These are phyloP conservation scores for Coccinonectria pachysandricola DNA, from an alignment of 2,329 filamentous ascomycete genomes.

Conservation along the genomic window DNA sequence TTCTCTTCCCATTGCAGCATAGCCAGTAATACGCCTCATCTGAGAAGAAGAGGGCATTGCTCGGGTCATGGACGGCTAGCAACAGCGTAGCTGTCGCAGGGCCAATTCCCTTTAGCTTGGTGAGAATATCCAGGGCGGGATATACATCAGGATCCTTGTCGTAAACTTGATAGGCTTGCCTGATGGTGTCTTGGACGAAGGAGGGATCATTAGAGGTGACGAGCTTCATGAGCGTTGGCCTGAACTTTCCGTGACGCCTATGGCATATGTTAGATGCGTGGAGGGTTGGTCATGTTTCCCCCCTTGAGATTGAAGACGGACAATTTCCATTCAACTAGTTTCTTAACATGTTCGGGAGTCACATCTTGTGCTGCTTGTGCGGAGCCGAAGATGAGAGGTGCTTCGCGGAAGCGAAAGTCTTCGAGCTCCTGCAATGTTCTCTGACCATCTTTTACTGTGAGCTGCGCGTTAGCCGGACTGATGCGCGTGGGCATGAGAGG, in stretches of 20 bases:
- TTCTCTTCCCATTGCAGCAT: slow-evolving; percentile 40
- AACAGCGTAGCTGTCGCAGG: slow-evolving; percentile 71
- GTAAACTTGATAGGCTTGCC: slow-evolving; percentile 40
- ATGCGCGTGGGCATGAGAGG: no score
- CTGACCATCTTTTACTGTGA: slow-evolving; percentile 36
- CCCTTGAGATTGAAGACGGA: neutral
- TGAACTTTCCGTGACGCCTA: slow-evolving; percentile 52
- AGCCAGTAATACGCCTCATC: slow-evolving; percentile 72
- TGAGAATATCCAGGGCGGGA: slow-evolving; percentile 42
- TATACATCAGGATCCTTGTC: slow-evolving; percentile 28
- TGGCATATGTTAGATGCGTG: slow-evolving; percentile 3
- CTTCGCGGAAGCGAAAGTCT: slow-evolving; percentile 45
- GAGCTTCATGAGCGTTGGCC: slow-evolving; percentile 49
- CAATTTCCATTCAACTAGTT: slow-evolving; percentile 63
- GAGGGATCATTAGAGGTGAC: slow-evolving; percentile 49
- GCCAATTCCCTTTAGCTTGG: slow-evolving; percentile 61
- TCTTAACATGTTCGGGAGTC: slow-evolving; percentile 46
- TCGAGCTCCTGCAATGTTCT: slow-evolving; percentile 49
- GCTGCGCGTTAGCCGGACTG: slow-evolving; percentile 5
- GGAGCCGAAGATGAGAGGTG: slow-evolving; percentile 35
- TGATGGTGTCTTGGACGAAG: slow-evolving; percentile 36
- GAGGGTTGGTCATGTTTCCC: neutral
- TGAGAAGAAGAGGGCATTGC: slow-evolving; percentile 60
- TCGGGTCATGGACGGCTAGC: slow-evolving; percentile 52
- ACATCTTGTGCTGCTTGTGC: slow-evolving; percentile 29